Base-by-base conservation (phyloP, 2,329 filamentous ascomycete genomes). In the Microdochium bolleyi region DNA sequence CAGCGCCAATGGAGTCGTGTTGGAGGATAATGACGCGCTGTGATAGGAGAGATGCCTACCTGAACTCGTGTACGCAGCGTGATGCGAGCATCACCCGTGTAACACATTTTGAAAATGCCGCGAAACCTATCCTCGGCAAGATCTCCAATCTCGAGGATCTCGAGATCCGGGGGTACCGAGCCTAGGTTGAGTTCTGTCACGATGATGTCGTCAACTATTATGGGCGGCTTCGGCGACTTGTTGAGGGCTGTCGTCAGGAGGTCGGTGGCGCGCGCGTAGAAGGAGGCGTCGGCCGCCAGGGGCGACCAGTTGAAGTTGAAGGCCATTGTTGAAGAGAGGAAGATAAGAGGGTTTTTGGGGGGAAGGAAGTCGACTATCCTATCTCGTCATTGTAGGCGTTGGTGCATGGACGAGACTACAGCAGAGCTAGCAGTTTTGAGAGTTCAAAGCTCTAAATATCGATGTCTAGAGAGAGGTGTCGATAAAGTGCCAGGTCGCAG, bases 221-320 rank as follows among this genome's bases (percentile, higher is more conserved):
- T 97, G 55, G 94, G 94, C 53, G 94, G 94, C 67, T 97, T 97
- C 38, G 92, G 92, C 52, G 89, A 94, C 74, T 97, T 97, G 80
- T 99, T 99, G 64, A 99, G 79, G 34, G 94, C 94, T 54, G 89
- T 87, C 24, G 94, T 99, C 63, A 99, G 81, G 70, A 97, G 88
- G 69, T 97, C 92, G 70, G 92, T 88, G 51, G 94, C 92, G 62
- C 91, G 87, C 68, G 88, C 83, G 73, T 92, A 92, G 72, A 94
- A 94, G 62, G 85, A 83, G 65, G 89, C 92, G 75, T 97, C 94
- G 67, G 92, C 92, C 74, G 95, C 94, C 60, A 99, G 81, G 67
- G 94, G 94, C 82, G 91, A 96, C 94, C 94, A 99, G 89, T 97
- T 97, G 88, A 99, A 99, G 79, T 97, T 97, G 88, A 99, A 99